Evolutionary conservation across 2,329 filamentous ascomycete species (phyloP).

Genomic region (Basipetospora chlamydospora): DNA sequence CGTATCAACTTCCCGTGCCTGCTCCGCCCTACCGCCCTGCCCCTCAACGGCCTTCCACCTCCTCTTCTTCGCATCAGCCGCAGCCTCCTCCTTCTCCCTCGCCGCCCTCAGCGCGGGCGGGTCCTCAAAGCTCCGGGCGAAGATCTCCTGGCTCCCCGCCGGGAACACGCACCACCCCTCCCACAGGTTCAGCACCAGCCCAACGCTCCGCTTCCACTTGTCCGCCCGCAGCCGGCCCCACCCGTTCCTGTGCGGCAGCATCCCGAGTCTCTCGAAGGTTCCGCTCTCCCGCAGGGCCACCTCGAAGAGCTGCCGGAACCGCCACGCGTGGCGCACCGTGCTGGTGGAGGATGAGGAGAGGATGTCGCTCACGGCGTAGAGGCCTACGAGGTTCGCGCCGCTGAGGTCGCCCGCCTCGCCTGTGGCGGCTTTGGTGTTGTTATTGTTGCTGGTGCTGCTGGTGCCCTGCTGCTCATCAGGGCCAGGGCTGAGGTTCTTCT

Average conservation of each 20-base stretch:
- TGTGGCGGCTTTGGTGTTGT: too few relatives aligned
- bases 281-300: conserved; percentile 50
- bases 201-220: conserved; percentile 70
- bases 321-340: conserved; percentile 71
- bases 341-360: conserved; percentile 63
- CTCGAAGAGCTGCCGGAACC: conserved; percentile 72
- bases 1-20: conserved; percentile 7
- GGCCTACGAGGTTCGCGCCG: conserved; percentile 58
- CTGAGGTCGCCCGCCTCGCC: conserved; percentile 44
- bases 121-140: conserved; percentile 56
- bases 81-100: conserved; percentile 14
- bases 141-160: conserved; percentile 55
- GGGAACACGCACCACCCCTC: conserved; percentile 61
- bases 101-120: conserved; percentile 34
- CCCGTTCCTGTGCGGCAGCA: conserved; percentile 52
- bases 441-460: conserved; percentile 28
- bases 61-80: conserved; percentile 22
- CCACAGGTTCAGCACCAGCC: conserved; percentile 55
- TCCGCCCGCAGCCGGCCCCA: conserved; percentile 76
- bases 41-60: conserved; percentile 38
- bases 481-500: conserved; percentile 21
- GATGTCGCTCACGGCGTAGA: conserved; percentile 69
- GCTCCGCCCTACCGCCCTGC: conserved; percentile 1
- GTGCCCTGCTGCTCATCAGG: conserved; percentile 18
- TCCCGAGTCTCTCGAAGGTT: conserved; percentile 62